Percentiles rank a stretch among this genome's conserved stretches.
These are phyloP conservation scores for Backusella morwellensis DNA, from an alignment of 192 early-diverging fungal genomes.

Conservation along the genomic window DNA sequence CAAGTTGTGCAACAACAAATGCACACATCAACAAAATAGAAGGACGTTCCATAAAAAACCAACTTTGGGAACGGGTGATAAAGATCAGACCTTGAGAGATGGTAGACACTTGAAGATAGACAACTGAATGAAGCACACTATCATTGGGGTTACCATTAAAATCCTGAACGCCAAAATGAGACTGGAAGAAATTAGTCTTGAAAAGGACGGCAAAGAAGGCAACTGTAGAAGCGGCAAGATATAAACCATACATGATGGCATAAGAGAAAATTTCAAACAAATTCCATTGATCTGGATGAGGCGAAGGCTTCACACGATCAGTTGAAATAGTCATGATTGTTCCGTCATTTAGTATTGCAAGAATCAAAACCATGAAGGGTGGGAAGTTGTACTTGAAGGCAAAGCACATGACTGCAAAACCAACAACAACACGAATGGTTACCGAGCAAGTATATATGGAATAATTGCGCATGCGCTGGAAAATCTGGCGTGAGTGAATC, in stretches of 20 bases:
- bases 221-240: slow-evolving; percentile 78
- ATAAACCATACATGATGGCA: slow-evolving; percentile 84
- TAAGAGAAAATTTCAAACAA: slow-evolving; percentile 84
- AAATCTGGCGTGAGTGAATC: slow-evolving; percentile 88
- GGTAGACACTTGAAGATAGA: slow-evolving; percentile 81
- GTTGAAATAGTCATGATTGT: slow-evolving; percentile 92
- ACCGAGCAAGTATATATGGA: slow-evolving; percentile 91
- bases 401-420: slow-evolving; percentile 70
- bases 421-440: slow-evolving; percentile 76
- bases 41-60: slow-evolving; percentile 70
- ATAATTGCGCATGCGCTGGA: slow-evolving; percentile 95
- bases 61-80: slow-evolving; percentile 69
- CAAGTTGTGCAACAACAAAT: slow-evolving; percentile 68
- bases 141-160: slow-evolving; percentile 54
- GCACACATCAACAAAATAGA: slow-evolving; percentile 62
- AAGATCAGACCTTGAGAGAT: slow-evolving; percentile 79
- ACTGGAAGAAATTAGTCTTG: slow-evolving; percentile 65
- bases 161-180: slow-evolving; percentile 19
- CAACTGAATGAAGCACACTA: slow-evolving; percentile 66
- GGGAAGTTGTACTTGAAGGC: slow-evolving; percentile 83
- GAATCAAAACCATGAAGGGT: slow-evolving; percentile 82
- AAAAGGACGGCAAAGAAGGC: slow-evolving; percentile 64
- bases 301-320: slow-evolving; percentile 80
- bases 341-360: slow-evolving; percentile 90
- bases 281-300: slow-evolving; percentile 86